Evolutionary conservation across 306 rosid genomes (phyloP).

Genomic region (Neltuma alba): DNA sequence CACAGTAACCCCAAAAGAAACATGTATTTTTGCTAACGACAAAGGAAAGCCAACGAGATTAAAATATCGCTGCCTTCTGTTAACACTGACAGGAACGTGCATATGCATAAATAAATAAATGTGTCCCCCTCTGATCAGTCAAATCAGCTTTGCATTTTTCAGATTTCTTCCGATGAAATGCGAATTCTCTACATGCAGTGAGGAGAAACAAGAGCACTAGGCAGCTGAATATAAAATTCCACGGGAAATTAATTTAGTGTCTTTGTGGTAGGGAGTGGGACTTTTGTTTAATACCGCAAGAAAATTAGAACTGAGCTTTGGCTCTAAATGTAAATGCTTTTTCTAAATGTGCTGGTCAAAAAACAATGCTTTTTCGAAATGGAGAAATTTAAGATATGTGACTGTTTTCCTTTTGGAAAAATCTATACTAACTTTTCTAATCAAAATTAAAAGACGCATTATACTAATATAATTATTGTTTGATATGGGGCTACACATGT

Average conservation of each 20-base stretch:
- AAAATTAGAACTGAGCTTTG: background rate
- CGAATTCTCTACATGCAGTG: background rate
- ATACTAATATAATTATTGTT: background rate
- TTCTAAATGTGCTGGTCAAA: too few relatives aligned
- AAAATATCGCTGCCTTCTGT: slow-evolving; percentile 52
- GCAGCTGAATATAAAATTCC: too few relatives aligned
- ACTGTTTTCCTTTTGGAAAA: background rate
- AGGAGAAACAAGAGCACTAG: background rate
- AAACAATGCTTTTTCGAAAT: too few relatives aligned
- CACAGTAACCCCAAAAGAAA: slow-evolving; percentile 29
- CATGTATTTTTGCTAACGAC: slow-evolving; percentile 19
- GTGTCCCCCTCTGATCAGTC: too few relatives aligned
- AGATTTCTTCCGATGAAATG: background rate
- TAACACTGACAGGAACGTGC: slow-evolving; percentile 56
- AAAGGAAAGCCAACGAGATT: slow-evolving; percentile 39
- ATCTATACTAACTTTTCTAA: background rate
- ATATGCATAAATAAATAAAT: slow-evolving; percentile 28
- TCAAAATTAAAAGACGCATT: background rate
- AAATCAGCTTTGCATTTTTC: slow-evolving; percentile 46
- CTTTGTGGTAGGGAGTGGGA: background rate
- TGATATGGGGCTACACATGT: background rate
- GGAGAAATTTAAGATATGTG: background rate
- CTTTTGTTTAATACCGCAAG: background rate
- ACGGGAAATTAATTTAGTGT: background rate
- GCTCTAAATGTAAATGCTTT: background rate